Base-by-base conservation (phyloP, 176 grass and related monocot genomes). In the Eremochloa ophiuroides region DNA sequence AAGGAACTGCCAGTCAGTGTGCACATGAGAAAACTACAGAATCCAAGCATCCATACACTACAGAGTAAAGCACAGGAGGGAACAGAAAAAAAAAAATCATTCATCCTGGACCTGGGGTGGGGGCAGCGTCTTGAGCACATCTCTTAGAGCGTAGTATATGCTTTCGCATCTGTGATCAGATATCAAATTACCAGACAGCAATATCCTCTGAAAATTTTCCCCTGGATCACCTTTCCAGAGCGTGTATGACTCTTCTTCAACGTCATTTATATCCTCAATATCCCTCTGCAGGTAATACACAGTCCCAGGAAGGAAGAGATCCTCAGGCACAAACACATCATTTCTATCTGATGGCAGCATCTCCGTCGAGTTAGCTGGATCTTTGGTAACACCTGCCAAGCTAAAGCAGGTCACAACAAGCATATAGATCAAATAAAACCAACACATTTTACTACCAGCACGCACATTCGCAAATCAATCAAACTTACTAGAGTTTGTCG, bases 151-250 rank as follows among this genome's bases (percentile, higher is more conserved):
- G 17, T 77, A 93, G 42, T 93, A 87, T 74, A 94, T 91, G 77
- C 76, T 98, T 66, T 98, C 88, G 1, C 92, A 95, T 87, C 76
- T 93, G 83, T 98, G 95, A 80, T 98, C 95, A n/a, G 95, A 98
- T 55, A 98, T 89, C 73, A 91, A 75, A 22, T 98, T 94, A 38
- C 90, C 90, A 0, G 90, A 94, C 35, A 98, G 29, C 81, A 93
- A 61, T 81, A 98, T 98, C 70, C 88, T 88, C 80, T 87, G 84
- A 55, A 98, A 98, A 70, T 98, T 86, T 75, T 93, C 86, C 67
- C 88, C 90, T 16, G 90, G 83, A 18, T 91, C 62, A n/a, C 95
- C 89, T 79, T 86, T 88, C 95, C 95, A 98, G 8, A 98, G 87
- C 10, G 90, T 85, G 66, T 93, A 98, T 10, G 83, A 89, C 56